A percentile compares a stretch with the other conserved stretches of the same genome.
These are phyloP conservation scores for Lentinula sp. DNA, from an alignment of 768 basidiomycete species.

Conservation along the genomic window DNA sequence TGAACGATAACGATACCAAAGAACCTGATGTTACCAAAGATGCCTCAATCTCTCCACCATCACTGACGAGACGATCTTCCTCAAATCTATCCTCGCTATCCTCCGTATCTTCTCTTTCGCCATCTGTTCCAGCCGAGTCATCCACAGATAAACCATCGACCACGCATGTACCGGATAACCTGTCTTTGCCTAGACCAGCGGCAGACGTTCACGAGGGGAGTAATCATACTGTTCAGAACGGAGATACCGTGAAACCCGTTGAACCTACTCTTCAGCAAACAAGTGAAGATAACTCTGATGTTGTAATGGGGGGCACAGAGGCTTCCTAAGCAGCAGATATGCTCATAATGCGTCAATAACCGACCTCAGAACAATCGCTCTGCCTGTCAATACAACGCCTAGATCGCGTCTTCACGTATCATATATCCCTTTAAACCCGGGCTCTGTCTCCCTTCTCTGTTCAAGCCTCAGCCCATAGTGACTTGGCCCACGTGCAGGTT, in stretches of 20 bases:
- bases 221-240: neutral
- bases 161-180: neutral
- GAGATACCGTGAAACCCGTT: neutral
- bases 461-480: too few species aligned
- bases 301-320: neutral
- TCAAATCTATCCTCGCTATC: slow-evolving; percentile 2
- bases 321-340: too few species aligned
- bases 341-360: too few species aligned
- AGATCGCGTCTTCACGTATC: too few species aligned
- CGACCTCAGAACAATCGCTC: too few species aligned
- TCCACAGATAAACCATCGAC: neutral
- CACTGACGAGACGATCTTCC: neutral
- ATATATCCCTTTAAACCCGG: too few species aligned
- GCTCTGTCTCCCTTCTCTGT: too few species aligned
- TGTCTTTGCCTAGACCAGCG: neutral
- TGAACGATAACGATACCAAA: slow-evolving; percentile 13
- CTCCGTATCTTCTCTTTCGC: neutral
- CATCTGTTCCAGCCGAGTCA: neutral
- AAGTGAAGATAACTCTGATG: neutral
- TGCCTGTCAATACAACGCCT: too few species aligned
- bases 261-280: neutral
- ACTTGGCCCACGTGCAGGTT: too few species aligned
- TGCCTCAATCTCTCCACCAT: neutral
- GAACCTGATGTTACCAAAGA: neutral
- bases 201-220: neutral